Base-by-base conservation (phyloP, 1,284 basidiomycete species). In the Malassezia vespertilionis region DNA sequence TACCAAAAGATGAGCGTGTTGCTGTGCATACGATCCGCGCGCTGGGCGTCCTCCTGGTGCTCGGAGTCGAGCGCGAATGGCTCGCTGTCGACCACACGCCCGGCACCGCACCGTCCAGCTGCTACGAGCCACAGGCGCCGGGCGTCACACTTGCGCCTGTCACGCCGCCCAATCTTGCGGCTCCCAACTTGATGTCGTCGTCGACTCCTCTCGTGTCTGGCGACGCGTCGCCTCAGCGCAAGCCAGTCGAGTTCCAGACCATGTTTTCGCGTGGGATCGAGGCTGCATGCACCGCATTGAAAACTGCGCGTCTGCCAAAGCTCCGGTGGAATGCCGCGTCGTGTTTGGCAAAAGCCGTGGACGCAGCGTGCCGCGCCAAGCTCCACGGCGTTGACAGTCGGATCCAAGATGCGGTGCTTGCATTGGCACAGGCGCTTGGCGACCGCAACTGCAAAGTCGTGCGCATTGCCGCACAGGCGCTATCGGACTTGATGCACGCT, bases 311-410 rank as follows among this genome's bases (percentile, higher is more conserved):
- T 10, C 7, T 28, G 22, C 42, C 48, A 17, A 51, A 51, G 28
- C 24, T 45, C 15, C 42, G 48, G 10, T 51, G 48, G 48, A 51
- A 51, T 22, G 43, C 43, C 15, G 39, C 34, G 8, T 15, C 48
- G 2, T 40, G 32, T 3, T 10, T 51, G 9, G 22, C 30, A 9
- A 22, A 30, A 6, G 41, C 36, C 28, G 12, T 40, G 17, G 26
- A 40, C 14, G 14, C 9, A 10, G 8, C 37, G 38, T 8, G 8
- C 35, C 9, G 21, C 5, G 18, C 20, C 20, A n/a, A 14, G 17
- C 6, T 18, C 11, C 15, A 24, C 22, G 33, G 18, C 20, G 22
- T 14, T 11, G 21, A 5, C 10, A n/a, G 5, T 8, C 11, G 22
- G 23, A 14, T 15, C 24, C 18, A n/a, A 12, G 23, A 11, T 10